These are phyloP conservation scores for Beta lomatogona DNA, from an alignment of 179 eudicot species.

Conservation along the genomic window DNA sequence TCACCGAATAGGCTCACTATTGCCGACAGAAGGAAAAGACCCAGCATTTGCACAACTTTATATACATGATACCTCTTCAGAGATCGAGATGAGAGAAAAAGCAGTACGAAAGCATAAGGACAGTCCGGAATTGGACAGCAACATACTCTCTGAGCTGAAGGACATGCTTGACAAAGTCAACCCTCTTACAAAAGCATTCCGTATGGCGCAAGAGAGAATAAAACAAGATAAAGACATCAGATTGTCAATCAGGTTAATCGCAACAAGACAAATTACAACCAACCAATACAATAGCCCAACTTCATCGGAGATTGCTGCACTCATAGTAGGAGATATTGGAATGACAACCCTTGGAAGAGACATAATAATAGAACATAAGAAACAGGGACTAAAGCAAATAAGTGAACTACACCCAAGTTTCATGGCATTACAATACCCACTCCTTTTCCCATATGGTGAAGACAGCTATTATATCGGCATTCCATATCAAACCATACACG, in stretches of 20 bases:
- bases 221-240: background rate
- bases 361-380: constrained; percentile 15
- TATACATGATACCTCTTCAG: background rate
- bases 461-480: constrained; percentile 1
- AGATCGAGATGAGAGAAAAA: background rate
- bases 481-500: background rate
- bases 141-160: background rate
- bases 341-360: background rate
- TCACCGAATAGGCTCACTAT: background rate
- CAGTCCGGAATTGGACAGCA: background rate
- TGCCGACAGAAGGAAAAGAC: background rate
- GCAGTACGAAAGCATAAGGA: background rate
- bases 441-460: constrained; percentile 18
- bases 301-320: constrained; percentile 3
- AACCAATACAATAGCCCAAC: background rate
- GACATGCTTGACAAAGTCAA: background rate
- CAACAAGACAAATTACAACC: background rate
- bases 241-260: background rate
- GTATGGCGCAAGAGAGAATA: constrained; percentile 7
- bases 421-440: constrained; percentile 22
- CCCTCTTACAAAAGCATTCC: constrained; percentile 9
- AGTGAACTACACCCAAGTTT: constrained; percentile 13
- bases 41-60: constrained; percentile 23
- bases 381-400: background rate
- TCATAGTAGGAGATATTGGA: constrained; percentile 13